Evolutionary conservation across 306 rosid genomes (phyloP).

Genomic region (Canavalia gladiata): DNA sequence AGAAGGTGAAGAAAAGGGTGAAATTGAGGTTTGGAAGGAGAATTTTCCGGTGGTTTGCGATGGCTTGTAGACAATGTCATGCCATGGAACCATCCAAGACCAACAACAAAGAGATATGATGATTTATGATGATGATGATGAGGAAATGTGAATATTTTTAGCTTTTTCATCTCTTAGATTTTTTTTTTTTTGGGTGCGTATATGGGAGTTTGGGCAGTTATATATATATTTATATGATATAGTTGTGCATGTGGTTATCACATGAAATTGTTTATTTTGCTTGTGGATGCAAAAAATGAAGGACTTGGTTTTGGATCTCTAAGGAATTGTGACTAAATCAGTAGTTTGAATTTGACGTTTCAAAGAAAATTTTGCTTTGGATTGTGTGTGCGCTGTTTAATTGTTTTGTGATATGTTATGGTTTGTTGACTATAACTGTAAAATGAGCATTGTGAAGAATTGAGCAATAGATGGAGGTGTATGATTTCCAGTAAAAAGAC

Average conservation of each 20-base stretch:
- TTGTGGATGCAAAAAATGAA: not conserved
- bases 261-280: constrained; percentile 40
- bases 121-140: not conserved
- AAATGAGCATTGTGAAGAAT: too few species aligned
- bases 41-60: constrained; percentile 74
- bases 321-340: not conserved
- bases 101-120: constrained; percentile 32
- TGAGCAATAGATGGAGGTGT: too few species aligned
- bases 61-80: constrained; percentile 75
- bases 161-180: too few species aligned
- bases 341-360: constrained; percentile 31
- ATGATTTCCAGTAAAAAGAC: too few species aligned
- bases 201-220: constrained; percentile 26
- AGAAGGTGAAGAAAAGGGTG: not conserved
- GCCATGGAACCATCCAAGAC: constrained; percentile 71
- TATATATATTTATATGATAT: not conserved
- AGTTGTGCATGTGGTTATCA: not conserved
- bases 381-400: not conserved
- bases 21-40: constrained; percentile 54
- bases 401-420: not conserved
- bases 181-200: not conserved
- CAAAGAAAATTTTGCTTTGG: constrained; percentile 8
- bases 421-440: not conserved
- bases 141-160: constrained; percentile 45
- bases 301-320: constrained; percentile 21